Conservation (phyloP, 148 eudicot species). For the Persicaria tinctoria region DNA sequence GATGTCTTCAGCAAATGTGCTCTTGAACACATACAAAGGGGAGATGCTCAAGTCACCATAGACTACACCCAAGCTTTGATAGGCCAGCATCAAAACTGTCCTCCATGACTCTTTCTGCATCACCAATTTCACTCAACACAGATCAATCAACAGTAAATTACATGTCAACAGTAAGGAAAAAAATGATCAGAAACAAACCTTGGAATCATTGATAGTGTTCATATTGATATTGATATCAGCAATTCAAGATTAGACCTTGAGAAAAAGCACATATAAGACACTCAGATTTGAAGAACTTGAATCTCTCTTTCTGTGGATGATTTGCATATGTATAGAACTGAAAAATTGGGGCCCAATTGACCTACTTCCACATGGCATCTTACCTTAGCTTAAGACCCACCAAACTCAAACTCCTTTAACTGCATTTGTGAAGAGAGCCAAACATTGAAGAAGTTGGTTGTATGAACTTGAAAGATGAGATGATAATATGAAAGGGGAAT, state of each 20-base stretch:
- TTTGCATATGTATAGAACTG: not conserved
- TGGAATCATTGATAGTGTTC: constrained; percentile 37
- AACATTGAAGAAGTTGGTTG: not conserved
- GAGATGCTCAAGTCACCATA: constrained; percentile 93
- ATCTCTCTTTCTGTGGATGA: not conserved
- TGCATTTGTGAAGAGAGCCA: not conserved
- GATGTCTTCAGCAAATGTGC: constrained; percentile 86
- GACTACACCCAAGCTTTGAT: constrained; percentile 88
- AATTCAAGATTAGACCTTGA: constrained; percentile 13
- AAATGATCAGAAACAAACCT: constrained; percentile 31
- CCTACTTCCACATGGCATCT: not conserved
- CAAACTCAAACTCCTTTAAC: not conserved
- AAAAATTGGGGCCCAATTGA: not conserved
- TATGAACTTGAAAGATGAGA: not conserved
- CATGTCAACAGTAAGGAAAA: too few species aligned
- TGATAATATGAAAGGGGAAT: not conserved
- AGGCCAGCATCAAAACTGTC: constrained; percentile 60
- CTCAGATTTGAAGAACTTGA: not conserved
- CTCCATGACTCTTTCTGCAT: constrained; percentile 74
- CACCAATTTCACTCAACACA: not conserved
- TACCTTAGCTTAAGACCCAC: not conserved
- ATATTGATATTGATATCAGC: constrained; percentile 19
- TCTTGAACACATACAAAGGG: constrained; percentile 83
- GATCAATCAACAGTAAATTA: not conserved
- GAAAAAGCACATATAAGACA: not conserved